These are phyloP conservation scores for Trichoderma arundinaceum DNA, from an alignment of 2,329 filamentous ascomycete species.

Conservation along the genomic window DNA sequence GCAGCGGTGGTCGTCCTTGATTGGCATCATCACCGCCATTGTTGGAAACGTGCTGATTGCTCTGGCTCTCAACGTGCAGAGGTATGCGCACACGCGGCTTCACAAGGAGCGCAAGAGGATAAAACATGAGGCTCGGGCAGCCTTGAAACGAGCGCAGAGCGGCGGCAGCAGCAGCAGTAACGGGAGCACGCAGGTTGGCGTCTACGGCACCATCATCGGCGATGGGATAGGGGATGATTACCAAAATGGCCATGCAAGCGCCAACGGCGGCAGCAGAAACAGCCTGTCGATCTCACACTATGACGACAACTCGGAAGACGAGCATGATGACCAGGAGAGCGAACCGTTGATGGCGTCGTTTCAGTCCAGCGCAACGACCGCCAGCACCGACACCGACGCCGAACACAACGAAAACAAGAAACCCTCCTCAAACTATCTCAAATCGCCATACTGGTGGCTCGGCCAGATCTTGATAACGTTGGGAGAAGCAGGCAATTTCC, in stretches of 20 bases:
- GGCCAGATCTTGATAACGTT: slow-evolving; percentile 91
- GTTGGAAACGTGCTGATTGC: slow-evolving; percentile 93
- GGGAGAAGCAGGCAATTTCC: slow-evolving; percentile 93
- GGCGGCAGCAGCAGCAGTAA: slow-evolving; percentile 9
- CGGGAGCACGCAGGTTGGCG: slow-evolving; percentile 37
- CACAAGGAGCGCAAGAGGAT: slow-evolving; percentile 70
- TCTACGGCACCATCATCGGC: slow-evolving; percentile 45
- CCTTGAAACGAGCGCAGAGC: slow-evolving; percentile 54
- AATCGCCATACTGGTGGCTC: slow-evolving; percentile 94
- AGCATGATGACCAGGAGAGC: slow-evolving; percentile 49
- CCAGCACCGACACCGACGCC: slow-evolving; percentile 36
- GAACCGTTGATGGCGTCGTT: slow-evolving; percentile 60
- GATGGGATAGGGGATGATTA: slow-evolving; percentile 30
- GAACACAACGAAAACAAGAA: slow-evolving; percentile 44
- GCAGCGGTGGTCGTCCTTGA: slow-evolving; percentile 85
- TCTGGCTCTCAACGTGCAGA: slow-evolving; percentile 92
- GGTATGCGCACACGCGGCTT: slow-evolving; percentile 90
- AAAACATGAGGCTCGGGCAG: slow-evolving; percentile 59
- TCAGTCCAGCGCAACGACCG: slow-evolving; percentile 46
- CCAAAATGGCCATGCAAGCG: slow-evolving; percentile 34
- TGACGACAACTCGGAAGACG: slow-evolving; percentile 26
- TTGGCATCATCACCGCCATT: slow-evolving; percentile 93
- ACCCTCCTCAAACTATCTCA: slow-evolving; percentile 74
- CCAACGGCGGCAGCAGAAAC: slow-evolving; percentile 31
- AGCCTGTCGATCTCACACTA: background rate